These are phyloP conservation scores for Citrus cavaleriei DNA, from an alignment of 345 rosid genomes.

Conservation along the genomic window DNA sequence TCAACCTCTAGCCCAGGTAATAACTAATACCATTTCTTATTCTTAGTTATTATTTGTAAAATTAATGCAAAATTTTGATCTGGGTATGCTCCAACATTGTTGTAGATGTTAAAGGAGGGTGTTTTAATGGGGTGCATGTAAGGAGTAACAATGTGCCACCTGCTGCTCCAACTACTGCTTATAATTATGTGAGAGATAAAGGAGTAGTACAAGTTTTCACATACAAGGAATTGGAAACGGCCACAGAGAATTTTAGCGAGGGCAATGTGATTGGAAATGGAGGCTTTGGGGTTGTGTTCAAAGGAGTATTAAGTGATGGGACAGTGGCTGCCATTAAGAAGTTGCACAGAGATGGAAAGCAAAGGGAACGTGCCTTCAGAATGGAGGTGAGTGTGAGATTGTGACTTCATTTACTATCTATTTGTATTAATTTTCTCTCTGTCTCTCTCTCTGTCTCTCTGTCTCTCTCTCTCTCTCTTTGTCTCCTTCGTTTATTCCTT, in stretches of 20 bases:
- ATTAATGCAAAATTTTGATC: neutral
- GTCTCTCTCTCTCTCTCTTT: neutral
- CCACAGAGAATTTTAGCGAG: conserved; percentile 58
- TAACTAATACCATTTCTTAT: neutral
- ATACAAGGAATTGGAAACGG: conserved; percentile 71
- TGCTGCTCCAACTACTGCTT: conserved; percentile 8
- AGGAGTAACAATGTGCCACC: neutral
- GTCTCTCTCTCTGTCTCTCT: neutral
- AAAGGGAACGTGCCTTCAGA: conserved; percentile 81
- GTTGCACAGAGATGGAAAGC: conserved; percentile 57
- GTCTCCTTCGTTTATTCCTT: neutral
- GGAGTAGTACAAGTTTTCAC: conserved; percentile 76
- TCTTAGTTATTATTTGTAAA: neutral
- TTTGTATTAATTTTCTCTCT: conserved; percentile 8
- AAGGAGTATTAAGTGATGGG: conserved; percentile 68
- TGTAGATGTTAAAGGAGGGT: conserved; percentile 58
- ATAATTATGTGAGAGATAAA: conserved; percentile 6
- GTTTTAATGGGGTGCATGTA: conserved; percentile 41
- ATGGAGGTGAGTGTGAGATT: conserved; percentile 53
- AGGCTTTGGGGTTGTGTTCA: conserved; percentile 61
- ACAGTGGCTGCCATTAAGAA: conserved; percentile 76
- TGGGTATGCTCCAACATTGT: conserved; percentile 8
- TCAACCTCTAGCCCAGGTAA: conserved; percentile 78
- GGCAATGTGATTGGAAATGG: conserved; percentile 64
- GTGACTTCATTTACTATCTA: conserved; percentile 41